Base-by-base conservation (phyloP, 2,329 filamentous ascomycete genomes). In the Cladophialophora exuberans region DNA sequence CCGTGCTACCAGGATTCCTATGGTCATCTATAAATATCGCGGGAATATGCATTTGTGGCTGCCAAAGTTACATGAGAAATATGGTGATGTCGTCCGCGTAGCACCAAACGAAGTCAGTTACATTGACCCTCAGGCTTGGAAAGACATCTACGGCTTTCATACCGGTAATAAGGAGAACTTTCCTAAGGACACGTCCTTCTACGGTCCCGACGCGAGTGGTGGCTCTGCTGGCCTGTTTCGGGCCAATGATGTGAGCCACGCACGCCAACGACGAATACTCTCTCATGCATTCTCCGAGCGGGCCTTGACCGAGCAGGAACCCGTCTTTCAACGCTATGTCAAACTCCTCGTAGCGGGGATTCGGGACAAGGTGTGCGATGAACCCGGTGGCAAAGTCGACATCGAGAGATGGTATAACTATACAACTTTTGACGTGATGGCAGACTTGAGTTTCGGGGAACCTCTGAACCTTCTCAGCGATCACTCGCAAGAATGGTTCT, bases 261-360 rank as follows among this genome's bases (percentile, higher is more conserved):
- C 56, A 10, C 58, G 64, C 3, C 54, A 65, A 23, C 68, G 73
- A 20, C 62, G 67, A 0, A 56, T 70, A 1, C 51, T 78, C 4
- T 65, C 69, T 0, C 68, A 72, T 53, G 73, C 71, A 0, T 78
- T 79, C 57, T 75, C 74, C 0, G 75, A 77, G 39, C 69, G 68
- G 42, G 70, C 72, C 1, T 43, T 79, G 15, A 62, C 63, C 4
- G 68, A 70, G 10, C 75, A 76, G 54, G 73, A 73, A 48, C 52
- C 62, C 1, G 6, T 63, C 3, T 35, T 64, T 10, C 31, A 56
- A 26, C 17, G 20, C 10, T 64, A 61, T 44, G 44, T 61, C 30
- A 36, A 52, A 20, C 43, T 53, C 3, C 47, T 64, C 10, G 43
- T 62, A 9, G 11, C 6, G 4, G 13, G 35, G 2, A 39, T 61